phyloP scores from a whole-genome alignment of 139 green algal genomes.

The Chara braunii region DNA sequence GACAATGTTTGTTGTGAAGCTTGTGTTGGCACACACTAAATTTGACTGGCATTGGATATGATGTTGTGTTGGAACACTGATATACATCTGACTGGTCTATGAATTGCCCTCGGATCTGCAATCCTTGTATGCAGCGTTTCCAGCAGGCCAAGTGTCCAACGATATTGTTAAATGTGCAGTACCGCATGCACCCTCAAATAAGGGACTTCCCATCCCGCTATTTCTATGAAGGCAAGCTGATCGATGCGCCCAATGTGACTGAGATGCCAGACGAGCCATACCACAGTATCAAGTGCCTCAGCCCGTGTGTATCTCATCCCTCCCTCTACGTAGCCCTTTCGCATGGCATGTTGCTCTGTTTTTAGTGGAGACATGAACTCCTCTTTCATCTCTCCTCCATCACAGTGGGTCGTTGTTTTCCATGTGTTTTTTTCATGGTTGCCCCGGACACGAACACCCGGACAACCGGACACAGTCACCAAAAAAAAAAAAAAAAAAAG shows the following conservation, averaged over 20 bases:
- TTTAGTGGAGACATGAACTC: neutral
- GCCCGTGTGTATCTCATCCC: constrained; percentile 12
- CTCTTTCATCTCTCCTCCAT: constrained; percentile 17
- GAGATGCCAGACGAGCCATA: neutral
- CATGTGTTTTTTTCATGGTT: no score
- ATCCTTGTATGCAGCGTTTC: no score
- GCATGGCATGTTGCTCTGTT: neutral
- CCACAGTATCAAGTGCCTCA: constrained; percentile 38
- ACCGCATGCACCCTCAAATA: constrained; percentile 87
- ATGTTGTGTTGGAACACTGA: no score
- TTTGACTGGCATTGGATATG: no score
- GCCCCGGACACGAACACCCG: no score
- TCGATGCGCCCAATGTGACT: constrained; percentile 44
- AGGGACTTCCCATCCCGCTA: constrained; percentile 62
- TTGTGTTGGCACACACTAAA: no score
- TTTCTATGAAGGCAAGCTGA: constrained; percentile 70
- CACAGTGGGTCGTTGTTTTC: no score
- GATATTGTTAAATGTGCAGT: constrained; percentile 54
- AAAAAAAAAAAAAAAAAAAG: no score
- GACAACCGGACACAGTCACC: no score
- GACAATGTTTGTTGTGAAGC: no score
- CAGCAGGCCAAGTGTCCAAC: constrained; percentile 49
- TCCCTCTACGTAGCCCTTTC: neutral
- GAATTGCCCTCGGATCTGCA: no score
- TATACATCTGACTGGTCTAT: no score